Evolutionary conservation across 345 rosid genomes (phyloP).

Genomic region (Erucastrum elatum): DNA sequence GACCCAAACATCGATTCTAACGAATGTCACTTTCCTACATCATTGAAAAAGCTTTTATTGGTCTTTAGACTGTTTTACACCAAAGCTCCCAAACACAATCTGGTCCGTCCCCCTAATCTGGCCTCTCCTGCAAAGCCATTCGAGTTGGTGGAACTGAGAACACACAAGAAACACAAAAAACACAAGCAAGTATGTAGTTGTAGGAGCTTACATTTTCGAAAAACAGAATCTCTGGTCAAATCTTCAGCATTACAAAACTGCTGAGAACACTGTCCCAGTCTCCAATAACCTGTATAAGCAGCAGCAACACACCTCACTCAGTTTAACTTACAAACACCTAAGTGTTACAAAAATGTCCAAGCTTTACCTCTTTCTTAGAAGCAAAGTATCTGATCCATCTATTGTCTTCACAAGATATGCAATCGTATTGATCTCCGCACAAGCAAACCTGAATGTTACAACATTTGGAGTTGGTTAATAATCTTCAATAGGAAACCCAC

Average conservation of each 20-base stretch:
- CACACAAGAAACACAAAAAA: not conserved
- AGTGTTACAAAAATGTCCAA: too few species aligned
- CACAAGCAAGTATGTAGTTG: not conserved
- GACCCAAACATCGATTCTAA: not conserved
- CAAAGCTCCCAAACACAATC: not conserved
- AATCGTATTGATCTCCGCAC: conserved; percentile 1
- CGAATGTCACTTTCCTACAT: not conserved
- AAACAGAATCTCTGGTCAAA: conserved; percentile 25
- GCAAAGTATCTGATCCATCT: conserved; percentile 8
- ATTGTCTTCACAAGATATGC: not conserved
- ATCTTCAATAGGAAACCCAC: not conserved
- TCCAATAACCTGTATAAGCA: conserved; percentile 19
- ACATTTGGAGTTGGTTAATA: conserved; percentile 1
- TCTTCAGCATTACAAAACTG: not conserved
- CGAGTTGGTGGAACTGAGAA: conserved; percentile 5
- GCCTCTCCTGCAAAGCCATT: not conserved
- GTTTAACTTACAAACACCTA: not conserved
- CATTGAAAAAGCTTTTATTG: not conserved
- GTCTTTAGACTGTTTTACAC: not conserved
- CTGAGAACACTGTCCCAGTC: conserved; percentile 13
- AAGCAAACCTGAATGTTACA: conserved; percentile 16
- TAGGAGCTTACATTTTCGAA: conserved; percentile 20
- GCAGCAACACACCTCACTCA: not conserved
- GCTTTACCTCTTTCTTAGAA: not conserved
- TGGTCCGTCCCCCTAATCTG: not conserved